Evolutionary conservation across 2,329 filamentous ascomycete genomes (phyloP).

Genomic region (Ploettnerulaceae sp.): DNA sequence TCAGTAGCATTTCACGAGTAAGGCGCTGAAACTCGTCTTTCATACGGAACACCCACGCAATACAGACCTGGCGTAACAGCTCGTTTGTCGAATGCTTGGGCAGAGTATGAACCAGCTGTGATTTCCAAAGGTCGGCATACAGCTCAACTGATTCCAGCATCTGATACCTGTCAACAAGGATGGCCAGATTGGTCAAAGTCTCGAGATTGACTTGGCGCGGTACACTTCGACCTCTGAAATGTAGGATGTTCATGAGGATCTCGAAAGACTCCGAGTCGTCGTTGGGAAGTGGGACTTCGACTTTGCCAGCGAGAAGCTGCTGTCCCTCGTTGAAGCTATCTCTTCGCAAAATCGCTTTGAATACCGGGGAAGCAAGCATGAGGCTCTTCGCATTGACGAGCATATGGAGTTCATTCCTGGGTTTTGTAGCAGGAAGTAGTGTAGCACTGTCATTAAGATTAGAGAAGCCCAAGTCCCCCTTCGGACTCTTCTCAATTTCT

Average conservation of each 20-base stretch:
- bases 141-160: constrained; percentile 11
- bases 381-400: constrained; percentile 22
- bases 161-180: constrained; percentile 31
- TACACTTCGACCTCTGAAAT: not conserved
- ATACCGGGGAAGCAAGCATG: constrained; percentile 25
- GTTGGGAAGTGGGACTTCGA: constrained; percentile 27
- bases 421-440: too few relatives aligned
- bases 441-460: not conserved
- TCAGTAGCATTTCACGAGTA: not conserved
- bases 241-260: too few relatives aligned
- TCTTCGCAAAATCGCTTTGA: constrained; percentile 25
- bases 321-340: constrained; percentile 23
- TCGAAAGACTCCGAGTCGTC: constrained; percentile 33
- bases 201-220: constrained; percentile 20
- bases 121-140: constrained; percentile 12
- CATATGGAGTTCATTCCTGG: constrained; percentile 7
- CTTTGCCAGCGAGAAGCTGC: constrained; percentile 8
- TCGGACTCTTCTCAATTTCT: too few relatives aligned
- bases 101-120: constrained; percentile 9
- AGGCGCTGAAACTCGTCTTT: not conserved
- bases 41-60: constrained; percentile 14
- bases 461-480: too few relatives aligned
- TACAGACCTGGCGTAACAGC: constrained; percentile 10
- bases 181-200: constrained; percentile 30
- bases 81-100: not conserved